These are phyloP conservation scores for Articulospora tetracladia DNA, from an alignment of 495 filamentous ascomycete genomes.

Conservation along the genomic window DNA sequence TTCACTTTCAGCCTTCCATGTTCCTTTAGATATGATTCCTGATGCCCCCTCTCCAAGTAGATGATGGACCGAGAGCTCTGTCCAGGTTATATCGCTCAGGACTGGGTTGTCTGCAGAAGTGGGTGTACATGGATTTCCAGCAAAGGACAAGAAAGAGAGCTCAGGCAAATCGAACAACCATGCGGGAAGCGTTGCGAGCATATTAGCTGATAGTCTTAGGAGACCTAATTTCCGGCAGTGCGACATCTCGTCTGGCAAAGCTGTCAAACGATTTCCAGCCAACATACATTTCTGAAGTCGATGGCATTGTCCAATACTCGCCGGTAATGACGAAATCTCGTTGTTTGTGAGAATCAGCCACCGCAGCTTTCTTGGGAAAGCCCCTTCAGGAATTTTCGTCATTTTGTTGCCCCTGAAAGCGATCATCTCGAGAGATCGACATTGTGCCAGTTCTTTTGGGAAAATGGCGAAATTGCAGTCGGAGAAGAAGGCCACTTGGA, in stretches of 20 bases:
- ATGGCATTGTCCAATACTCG: constrained; percentile 35
- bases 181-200: constrained; percentile 29
- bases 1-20: constrained; percentile 26
- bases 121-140: constrained; percentile 38
- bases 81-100: constrained; percentile 36
- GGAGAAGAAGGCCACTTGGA: constrained; percentile 41
- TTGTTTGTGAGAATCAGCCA: constrained; percentile 45
- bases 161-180: constrained; percentile 41
- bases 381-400: constrained; percentile 34
- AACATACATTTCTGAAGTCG: constrained; percentile 41
- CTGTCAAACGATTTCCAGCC: constrained; percentile 33
- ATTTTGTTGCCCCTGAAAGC: constrained; percentile 43
- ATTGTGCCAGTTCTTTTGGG: constrained; percentile 34
- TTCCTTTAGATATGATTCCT: constrained; percentile 34
- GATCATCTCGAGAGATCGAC: constrained; percentile 39
- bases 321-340: constrained; percentile 30
- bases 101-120: constrained; percentile 15
- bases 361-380: constrained; percentile 35
- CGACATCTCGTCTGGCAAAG: constrained; percentile 35
- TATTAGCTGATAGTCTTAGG: constrained; percentile 38
- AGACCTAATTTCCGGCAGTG: constrained; percentile 37
- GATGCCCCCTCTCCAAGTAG: constrained; percentile 34
- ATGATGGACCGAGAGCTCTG: constrained; percentile 30
- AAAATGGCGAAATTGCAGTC: constrained; percentile 41
- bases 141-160: constrained; percentile 42